These are phyloP conservation scores for Nitzschia sp. DNA, from an alignment of 108 stramenopile species.

Conservation along the genomic window DNA sequence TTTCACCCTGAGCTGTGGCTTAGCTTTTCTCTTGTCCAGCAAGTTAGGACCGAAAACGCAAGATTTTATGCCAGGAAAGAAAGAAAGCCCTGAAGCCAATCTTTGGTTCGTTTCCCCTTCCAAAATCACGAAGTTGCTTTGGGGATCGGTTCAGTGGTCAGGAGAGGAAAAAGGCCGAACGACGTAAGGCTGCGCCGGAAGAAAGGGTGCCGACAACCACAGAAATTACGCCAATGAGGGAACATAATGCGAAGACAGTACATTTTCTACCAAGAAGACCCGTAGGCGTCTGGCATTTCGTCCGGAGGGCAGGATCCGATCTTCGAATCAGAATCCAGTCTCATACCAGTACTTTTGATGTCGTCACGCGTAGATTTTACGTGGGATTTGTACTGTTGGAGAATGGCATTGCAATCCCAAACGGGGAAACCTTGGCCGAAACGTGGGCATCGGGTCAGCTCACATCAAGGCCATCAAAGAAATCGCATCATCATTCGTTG, in stretches of 20 bases:
- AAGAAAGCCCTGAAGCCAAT: not conserved
- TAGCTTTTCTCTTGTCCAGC: not conserved
- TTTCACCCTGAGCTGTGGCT: not conserved
- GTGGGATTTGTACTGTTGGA: too few relatives aligned
- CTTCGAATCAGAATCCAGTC: too few relatives aligned
- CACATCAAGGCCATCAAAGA: too few relatives aligned
- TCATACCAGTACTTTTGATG: too few relatives aligned
- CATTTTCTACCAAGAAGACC: not conserved
- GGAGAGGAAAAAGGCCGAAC: not conserved
- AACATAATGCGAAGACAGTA: not conserved
- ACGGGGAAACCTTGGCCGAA: too few relatives aligned
- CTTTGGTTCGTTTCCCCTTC: not conserved
- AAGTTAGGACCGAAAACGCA: not conserved
- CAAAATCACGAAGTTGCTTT: not conserved
- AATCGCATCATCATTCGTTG: too few relatives aligned
- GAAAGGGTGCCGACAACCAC: conserved; percentile 1
- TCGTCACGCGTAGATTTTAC: too few relatives aligned
- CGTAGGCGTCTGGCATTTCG: too few relatives aligned
- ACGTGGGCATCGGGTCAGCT: too few relatives aligned
- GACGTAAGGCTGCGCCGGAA: not conserved
- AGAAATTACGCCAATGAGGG: conserved; percentile 4
- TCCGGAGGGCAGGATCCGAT: too few relatives aligned
- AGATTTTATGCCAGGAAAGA: not conserved
- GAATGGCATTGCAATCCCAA: too few relatives aligned
- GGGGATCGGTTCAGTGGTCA: conserved; percentile 6